These are phyloP conservation scores for Diaporthe citrichinensis DNA, from an alignment of 2,329 filamentous ascomycete species.

Conservation along the genomic window DNA sequence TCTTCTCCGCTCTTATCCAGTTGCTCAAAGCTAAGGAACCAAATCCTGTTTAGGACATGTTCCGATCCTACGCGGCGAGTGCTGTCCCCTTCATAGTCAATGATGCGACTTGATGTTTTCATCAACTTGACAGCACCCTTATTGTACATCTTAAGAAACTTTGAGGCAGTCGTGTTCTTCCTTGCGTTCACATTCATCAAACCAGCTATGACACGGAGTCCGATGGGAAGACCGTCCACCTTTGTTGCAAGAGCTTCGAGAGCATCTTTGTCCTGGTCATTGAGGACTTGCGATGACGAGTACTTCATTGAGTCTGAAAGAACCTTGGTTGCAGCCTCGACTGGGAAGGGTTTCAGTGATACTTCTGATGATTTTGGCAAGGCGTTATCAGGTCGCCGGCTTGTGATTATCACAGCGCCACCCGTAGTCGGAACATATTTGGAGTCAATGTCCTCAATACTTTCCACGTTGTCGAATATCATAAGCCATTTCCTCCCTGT, in stretches of 20 bases:
- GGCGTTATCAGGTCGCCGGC: background rate
- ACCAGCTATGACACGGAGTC: background rate
- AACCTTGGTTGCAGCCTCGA: background rate
- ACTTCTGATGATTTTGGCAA: background rate
- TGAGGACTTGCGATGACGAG: background rate
- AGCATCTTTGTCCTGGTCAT: background rate
- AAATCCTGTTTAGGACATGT: background rate
- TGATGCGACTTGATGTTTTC: background rate
- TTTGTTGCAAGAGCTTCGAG: background rate
- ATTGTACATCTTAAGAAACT: background rate
- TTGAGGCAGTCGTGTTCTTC: background rate
- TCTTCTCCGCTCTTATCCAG: background rate
- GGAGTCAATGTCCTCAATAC: background rate
- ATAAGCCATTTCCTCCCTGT: background rate
- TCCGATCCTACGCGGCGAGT: background rate
- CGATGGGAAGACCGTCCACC: background rate
- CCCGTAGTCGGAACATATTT: background rate
- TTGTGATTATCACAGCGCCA: background rate
- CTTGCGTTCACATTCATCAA: background rate
- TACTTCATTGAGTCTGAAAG: background rate
- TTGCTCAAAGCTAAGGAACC: background rate
- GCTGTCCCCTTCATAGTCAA: background rate
- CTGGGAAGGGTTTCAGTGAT: background rate
- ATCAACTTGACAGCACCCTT: background rate
- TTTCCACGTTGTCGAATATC: background rate